Base-by-base conservation (phyloP, 306 rosid species). In the Trifolium dubium region DNA sequence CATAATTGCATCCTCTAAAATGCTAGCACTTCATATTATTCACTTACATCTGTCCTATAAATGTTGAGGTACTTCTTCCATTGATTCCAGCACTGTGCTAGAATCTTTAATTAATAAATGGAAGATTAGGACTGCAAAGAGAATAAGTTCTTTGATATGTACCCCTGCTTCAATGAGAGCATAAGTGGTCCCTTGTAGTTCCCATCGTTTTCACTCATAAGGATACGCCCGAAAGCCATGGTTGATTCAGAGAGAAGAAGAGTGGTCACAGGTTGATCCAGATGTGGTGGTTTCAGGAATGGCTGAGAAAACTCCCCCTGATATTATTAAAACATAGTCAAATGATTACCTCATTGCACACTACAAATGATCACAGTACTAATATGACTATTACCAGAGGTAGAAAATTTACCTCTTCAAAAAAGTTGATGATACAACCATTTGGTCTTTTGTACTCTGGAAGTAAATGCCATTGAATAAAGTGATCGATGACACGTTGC, bases 361-460 rank as follows among this genome's bases (percentile, higher is more conserved):
- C 35, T 68, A 59, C 71, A 66, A 71, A 75, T 69, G 28, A 71
- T 19, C 71, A 13, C 66, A 67, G 62, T 49, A 56, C 60, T 60
- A 61, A 69, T 44, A 69, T 60, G 73, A 67, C 69, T 69, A 34
- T 69, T 28, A 10, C 46, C 39, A 40, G 44, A 6, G 40, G 82
- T 44, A 78, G 74, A 86, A 60, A 56, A 75, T 87, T 81, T 77
- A 90, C 99, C 99, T 95, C 96, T 81, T 90, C 99, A 74, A 92
- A 92, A 75, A 87, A 95, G 86, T 87, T 95, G 83, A 95, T 86
- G 78, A 89, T 87, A 64, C 97, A 90, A 62, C 98, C 97, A 83
- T 92, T 95, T 50, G 99, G 99, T 75, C 92, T 86, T 85, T 95
- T 95, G 80, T 92, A 95, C 83, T 92, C 98, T 9, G 99, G 99